Base-by-base conservation (phyloP, 345 rosid species). In the Viola odorata region DNA sequence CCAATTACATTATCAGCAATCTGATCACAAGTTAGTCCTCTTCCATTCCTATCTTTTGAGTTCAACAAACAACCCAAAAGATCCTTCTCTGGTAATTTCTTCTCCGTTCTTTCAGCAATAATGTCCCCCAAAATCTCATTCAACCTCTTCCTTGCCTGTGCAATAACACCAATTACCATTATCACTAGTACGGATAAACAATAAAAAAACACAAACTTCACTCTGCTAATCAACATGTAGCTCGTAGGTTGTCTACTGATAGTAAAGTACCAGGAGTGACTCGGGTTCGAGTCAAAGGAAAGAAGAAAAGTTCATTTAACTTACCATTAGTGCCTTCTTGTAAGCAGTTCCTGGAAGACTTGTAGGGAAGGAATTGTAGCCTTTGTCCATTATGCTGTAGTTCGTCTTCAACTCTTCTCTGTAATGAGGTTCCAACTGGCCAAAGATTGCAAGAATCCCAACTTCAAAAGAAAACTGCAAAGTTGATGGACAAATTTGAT, bases 351-450 rank as follows among this genome's bases (percentile, higher is more conserved):
- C 99, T 0, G 99, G 97, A 12, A 94, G 72, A 62, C 70, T 71
- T 38, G 86, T 85, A 12, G 96, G 96, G 67, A 87, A 86, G 1
- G 90, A 87, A 68, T 94, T 94, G 77, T 90, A 94, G 63, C 97
- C 99, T 76, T 69, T 78, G 45, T 86, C 95, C 1, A 94, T 70
- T 55, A 80, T 81, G 69, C 71, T 65, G 75, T 94, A 94, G 64
- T 86, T 84, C 74, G 77, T 76, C 67, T 82, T 79, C 62, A 94
- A 73, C 69, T 86, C 94, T 64, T 82, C 88, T 59, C 73, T 72
- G 68, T 87, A 85, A 32, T 70, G 73, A 10, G 51, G 61, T 50
- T 81, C 91, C 79, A 89, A 74, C 49, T 75, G 64, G 11, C 99
- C 99, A 44, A 94, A 87, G 54, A 86, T 82, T 10, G 85, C 79